Evolutionary conservation across 2,329 filamentous ascomycete species (phyloP), one percentile per base, ranked within the genome.

Genomic region (Fusarium burgessii): DNA sequence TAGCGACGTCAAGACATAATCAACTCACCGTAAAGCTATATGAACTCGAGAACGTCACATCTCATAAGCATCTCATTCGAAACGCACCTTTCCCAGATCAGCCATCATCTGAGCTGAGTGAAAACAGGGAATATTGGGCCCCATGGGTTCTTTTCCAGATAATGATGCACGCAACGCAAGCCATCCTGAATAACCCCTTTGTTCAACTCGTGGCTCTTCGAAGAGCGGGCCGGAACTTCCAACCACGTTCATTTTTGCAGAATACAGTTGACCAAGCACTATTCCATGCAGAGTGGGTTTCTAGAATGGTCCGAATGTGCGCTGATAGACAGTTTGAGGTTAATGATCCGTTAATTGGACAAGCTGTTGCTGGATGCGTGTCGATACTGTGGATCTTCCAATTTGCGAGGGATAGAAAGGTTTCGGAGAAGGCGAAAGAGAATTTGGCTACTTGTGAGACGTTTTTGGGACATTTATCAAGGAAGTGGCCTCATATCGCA

Each of bases 371-470:
- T 1, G 67, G 65, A 5, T 74, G 72, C 17, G 65, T 72, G 3
- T 73, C 72, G 0, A 72, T 76, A 35, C 49, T 74, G 6, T 76
- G 73, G 74, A 71, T 76, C 7, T 76, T 76, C 4, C 74, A 76
- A 6, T 76, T 76, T 43, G 73, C 74, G 10, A 42, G 70, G 3
- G 74, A 76, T 8, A 43, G 41, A 0, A 69, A 76, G 7, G 72
- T 74, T 0, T 66, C 73, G 1, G 57, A 62, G 4, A 74, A 73
- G n/a, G 67, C 73, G 0, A 73, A 63, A 6, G 65, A 74, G 18
- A 76, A 76, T n/a, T 13, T 76, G 0, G 6, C 20, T 1, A 68
- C 40, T 1, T 74, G 73, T 3, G 72, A 76, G 25, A 50, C 25
- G 0, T 50, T 72, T 7, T 6, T 76, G 4, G 51, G 43, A 1